Base-by-base conservation (phyloP, 1,139 yeast genomes). In the Yamadazyma buinensis region DNA sequence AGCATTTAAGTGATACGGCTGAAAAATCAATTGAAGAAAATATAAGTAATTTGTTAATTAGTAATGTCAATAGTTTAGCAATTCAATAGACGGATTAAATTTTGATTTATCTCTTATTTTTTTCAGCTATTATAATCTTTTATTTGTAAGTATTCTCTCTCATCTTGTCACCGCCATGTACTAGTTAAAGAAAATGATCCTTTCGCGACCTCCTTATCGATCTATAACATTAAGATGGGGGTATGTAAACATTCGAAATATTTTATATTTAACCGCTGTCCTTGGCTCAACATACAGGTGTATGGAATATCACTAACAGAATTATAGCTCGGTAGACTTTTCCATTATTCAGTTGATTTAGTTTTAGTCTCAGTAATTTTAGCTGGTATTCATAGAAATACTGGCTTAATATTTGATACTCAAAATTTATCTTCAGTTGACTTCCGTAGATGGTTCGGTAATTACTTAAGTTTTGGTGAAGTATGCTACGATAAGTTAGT, bases 1-100 rank as follows among this genome's bases (percentile, higher is more conserved):
- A 92, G 66, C 99, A 94, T 66, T 72, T 94, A 53, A 77, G 84
- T 32, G 97, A 87, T 46, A 84, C 95, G 2, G 95, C 96, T 11
- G 95, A 86, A 45, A 68, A 71, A 44, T 71, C 88, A 37, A 77
- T 94, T 51, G 98, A 92, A 59, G 95, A 87, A 35, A 94, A 92
- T 55, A 81, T 92, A 35, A 87, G 87, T 11, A 79, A 95, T 26
- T 75, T 92, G 48, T 71, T 90, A 53, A 85, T 96, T 14, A 85
- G 95, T 35, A 85, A 84, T 58, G 88, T 92, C 33, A 92, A 92
- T 59, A 80, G 94, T 33, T 80, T 86, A 46, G 90, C 92, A 27
- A 81, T 84, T 43, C 80, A 78, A 57, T 82, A 67, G 46, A n/a
- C n/a, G n/a, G n/a, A n/a, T n/a, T n/a, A n/a, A n/a, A n/a, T n/a